Percentiles rank a stretch among this genome's conserved stretches.
phyloP scores from a whole-genome alignment of 495 filamentous ascomycete genomes.

The Aspergillus carlsbadensis region DNA sequence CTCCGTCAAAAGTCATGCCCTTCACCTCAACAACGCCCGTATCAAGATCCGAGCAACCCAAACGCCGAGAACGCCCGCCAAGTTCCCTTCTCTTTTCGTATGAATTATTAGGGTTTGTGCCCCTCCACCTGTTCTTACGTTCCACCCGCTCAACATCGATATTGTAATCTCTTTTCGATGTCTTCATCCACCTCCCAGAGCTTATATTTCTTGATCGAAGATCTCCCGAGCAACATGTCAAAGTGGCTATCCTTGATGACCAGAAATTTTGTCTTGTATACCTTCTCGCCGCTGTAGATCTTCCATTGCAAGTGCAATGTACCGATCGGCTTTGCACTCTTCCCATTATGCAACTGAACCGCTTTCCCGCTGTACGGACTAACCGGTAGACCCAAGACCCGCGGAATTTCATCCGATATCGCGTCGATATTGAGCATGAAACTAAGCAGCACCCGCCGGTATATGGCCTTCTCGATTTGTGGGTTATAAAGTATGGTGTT shows the following conservation, averaged over 20 bases:
- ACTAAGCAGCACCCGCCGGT: neutral
- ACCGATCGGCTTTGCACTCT: neutral
- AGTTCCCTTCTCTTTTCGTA: no score
- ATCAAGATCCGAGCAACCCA: neutral
- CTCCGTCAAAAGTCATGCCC: no score
- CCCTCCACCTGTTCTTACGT: neutral
- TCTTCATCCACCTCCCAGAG: neutral
- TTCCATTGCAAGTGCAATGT: slow-evolving; percentile 1
- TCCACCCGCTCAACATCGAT: neutral
- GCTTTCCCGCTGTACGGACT: neutral
- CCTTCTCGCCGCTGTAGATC: neutral
- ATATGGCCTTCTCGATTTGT: neutral
- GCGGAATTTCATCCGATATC: slow-evolving; percentile 1
- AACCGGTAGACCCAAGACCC: neutral
- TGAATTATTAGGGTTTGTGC: neutral
- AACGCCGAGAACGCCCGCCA: neutral
- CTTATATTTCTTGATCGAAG: neutral
- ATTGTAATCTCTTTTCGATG: neutral
- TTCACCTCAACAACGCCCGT: no score
- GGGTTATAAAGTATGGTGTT: neutral
- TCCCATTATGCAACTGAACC: neutral
- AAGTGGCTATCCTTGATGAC: slow-evolving; percentile 3
- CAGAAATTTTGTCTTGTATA: neutral
- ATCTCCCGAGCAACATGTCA: slow-evolving; percentile 3
- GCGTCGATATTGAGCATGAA: neutral